A percentile compares a stretch with the other conserved stretches of the same genome.
phyloP scores from a whole-genome alignment of 768 basidiomycete genomes.

The Russula vinacea region DNA sequence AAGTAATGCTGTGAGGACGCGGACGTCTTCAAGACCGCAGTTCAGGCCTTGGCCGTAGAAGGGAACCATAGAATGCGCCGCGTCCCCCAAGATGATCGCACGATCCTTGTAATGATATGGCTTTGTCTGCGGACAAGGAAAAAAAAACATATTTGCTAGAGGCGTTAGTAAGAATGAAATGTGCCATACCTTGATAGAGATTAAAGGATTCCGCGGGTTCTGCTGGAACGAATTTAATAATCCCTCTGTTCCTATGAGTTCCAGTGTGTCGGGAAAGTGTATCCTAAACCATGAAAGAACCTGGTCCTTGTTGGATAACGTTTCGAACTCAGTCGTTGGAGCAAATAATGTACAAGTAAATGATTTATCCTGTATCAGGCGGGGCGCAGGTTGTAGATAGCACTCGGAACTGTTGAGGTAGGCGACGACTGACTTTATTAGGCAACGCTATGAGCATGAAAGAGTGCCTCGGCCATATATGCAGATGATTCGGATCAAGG shows the following conservation, averaged over 20 bases:
- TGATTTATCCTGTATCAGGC: slow-evolving; percentile 65
- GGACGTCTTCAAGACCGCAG: slow-evolving; percentile 95
- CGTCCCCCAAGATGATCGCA: slow-evolving; percentile 86
- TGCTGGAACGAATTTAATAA: slow-evolving; percentile 72
- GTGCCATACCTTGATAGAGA: slow-evolving; percentile 81
- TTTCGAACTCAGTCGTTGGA: slow-evolving; percentile 71
- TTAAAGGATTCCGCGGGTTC: slow-evolving; percentile 86
- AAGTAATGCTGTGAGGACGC: slow-evolving; percentile 76
- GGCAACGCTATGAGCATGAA: slow-evolving; percentile 99
- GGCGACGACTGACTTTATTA: slow-evolving; percentile 68
- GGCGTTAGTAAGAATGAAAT: slow-evolving; percentile 29
- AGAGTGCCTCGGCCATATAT: slow-evolving; percentile 98
- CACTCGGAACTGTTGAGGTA: slow-evolving; percentile 32
- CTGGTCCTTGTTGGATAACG: slow-evolving; percentile 54
- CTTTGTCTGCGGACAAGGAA: slow-evolving; percentile 49
- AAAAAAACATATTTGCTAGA: not conserved
- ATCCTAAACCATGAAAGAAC: slow-evolving; percentile 72
- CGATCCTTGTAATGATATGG: slow-evolving; percentile 91
- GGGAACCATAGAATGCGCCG: slow-evolving; percentile 98
- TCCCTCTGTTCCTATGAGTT: slow-evolving; percentile 75
- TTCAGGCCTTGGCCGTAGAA: slow-evolving; percentile 98
- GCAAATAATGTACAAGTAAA: slow-evolving; percentile 98
- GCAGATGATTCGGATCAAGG: slow-evolving; percentile 92
- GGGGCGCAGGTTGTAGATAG: slow-evolving; percentile 25
- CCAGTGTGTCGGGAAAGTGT: slow-evolving; percentile 87